Percentiles rank a stretch among this genome's conserved stretches.
Evolutionary conservation across 805 yeast genomes (phyloP).

Genomic region (Candida sphagnicola): DNA sequence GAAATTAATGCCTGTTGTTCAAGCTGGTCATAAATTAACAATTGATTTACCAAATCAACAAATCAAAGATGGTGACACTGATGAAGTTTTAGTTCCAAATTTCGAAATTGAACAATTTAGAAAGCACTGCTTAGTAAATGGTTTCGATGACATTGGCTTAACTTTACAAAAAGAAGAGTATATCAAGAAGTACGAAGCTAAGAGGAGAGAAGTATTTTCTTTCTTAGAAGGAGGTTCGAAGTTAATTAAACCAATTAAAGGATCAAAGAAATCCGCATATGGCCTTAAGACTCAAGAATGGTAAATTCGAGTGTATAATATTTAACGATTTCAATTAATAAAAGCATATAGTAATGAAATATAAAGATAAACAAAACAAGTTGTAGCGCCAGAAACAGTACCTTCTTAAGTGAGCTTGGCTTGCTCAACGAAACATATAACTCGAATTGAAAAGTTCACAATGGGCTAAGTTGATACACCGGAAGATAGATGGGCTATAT

Average conservation of each 20-base stretch:
- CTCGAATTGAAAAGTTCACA: no score
- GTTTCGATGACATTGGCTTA: conserved; percentile 95
- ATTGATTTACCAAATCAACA: conserved; percentile 87
- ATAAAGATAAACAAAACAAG: background rate
- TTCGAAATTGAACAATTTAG: conserved; percentile 90
- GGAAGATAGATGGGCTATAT: no score
- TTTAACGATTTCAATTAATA: background rate
- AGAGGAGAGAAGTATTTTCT: conserved; percentile 76
- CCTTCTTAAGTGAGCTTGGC: no score
- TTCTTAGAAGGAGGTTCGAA: conserved; percentile 90
- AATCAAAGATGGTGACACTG: conserved; percentile 62
- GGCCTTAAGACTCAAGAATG: conserved; percentile 75
- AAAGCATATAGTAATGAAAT: background rate
- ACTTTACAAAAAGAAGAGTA: conserved; percentile 84
- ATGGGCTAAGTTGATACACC: no score
- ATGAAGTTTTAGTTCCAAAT: conserved; percentile 63
- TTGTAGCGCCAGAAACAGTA: no score
- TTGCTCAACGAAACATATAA: no score
- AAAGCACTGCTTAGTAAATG: conserved; percentile 91
- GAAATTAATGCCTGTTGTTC: conserved; percentile 78
- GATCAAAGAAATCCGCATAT: conserved; percentile 62
- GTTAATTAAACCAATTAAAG: conserved; percentile 59
- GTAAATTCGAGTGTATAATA: conserved; percentile 29
- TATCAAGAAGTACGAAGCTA: conserved; percentile 69
- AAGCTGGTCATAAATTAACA: conserved; percentile 63